A percentile compares a stretch with the other conserved stretches of the same genome.
These are phyloP conservation scores for Anethum foeniculum DNA, from an alignment of 140 eudicot genomes.

Conservation along the genomic window DNA sequence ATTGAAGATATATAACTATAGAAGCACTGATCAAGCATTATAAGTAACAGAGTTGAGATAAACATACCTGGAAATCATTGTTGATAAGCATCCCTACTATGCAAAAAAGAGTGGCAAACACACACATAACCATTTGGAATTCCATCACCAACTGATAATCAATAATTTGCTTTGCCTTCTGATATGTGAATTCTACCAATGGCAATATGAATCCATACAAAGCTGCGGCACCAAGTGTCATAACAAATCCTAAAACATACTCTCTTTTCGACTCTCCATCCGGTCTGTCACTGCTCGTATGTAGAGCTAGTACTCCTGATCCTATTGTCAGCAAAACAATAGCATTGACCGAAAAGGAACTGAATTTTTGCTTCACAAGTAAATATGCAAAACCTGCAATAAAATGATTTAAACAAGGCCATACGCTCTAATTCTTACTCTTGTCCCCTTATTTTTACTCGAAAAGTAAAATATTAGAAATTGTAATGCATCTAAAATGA, in stretches of 20 bases:
- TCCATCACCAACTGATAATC: slow-evolving; percentile 45
- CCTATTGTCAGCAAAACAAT: slow-evolving; percentile 27
- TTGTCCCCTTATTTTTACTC: background rate
- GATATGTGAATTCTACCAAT: slow-evolving; percentile 35
- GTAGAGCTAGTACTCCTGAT: slow-evolving; percentile 21
- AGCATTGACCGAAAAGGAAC: slow-evolving; percentile 25
- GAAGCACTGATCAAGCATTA: too few species aligned
- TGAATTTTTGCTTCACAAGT: slow-evolving; percentile 23
- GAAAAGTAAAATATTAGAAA: background rate
- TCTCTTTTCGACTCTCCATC: slow-evolving; percentile 25
- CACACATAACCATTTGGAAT: slow-evolving; percentile 34
- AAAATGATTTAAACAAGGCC: background rate
- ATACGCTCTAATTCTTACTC: background rate
- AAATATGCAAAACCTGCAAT: background rate
- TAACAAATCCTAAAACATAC: slow-evolving; percentile 34
- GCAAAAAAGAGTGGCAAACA: slow-evolving; percentile 40
- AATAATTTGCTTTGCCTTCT: slow-evolving; percentile 30
- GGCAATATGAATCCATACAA: slow-evolving; percentile 41
- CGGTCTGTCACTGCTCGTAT: slow-evolving; percentile 18
- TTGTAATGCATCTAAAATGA: slow-evolving; percentile 4
- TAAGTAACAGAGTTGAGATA: background rate
- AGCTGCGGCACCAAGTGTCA: slow-evolving; percentile 35
- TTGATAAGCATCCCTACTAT: slow-evolving; percentile 36
- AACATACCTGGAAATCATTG: slow-evolving; percentile 37
- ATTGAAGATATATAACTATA: background rate